Evolutionary conservation across 345 rosid genomes (phyloP).

Genomic region (Citrus medica): DNA sequence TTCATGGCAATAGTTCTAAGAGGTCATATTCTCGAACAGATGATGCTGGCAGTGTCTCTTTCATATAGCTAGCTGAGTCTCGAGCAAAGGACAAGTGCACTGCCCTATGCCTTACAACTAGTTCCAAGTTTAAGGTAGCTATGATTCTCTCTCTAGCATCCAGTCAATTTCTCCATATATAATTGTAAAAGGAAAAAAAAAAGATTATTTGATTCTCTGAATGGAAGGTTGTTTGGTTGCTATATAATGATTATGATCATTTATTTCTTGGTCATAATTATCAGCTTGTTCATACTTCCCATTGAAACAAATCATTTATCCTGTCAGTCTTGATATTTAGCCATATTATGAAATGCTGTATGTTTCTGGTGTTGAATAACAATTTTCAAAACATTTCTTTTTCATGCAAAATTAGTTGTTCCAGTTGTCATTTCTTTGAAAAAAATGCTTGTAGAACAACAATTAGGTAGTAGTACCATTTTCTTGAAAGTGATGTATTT

Average conservation of each 20-base stretch:
- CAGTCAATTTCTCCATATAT: constrained; percentile 10
- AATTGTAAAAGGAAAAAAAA: constrained; percentile 24
- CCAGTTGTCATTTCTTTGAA: too few species aligned
- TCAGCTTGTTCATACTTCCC: constrained; percentile 1
- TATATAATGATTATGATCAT: constrained; percentile 18
- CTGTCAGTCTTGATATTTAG: not conserved
- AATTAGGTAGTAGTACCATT: not conserved
- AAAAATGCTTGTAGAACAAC: too few species aligned
- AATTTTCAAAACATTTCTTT: not conserved
- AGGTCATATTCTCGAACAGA: constrained; percentile 3
- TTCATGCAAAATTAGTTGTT: not conserved
- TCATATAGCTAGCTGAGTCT: constrained; percentile 14
- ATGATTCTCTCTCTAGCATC: constrained; percentile 10
- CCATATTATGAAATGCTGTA: not conserved
- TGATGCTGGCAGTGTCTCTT: constrained; percentile 16
- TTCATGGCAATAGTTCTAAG: constrained; percentile 59
- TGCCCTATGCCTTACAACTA: not conserved
- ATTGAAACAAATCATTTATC: not conserved
- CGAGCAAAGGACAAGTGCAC: constrained; percentile 12
- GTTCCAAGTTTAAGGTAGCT: constrained; percentile 21
- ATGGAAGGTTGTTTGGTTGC: constrained; percentile 29
- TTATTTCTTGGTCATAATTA: not conserved
- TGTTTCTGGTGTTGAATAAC: not conserved
- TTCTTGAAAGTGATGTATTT: too few species aligned
- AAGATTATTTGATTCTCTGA: constrained; percentile 15